These are phyloP conservation scores for Entophlyctis helioformis DNA, from an alignment of 192 early-diverging fungal species.

Conservation along the genomic window DNA sequence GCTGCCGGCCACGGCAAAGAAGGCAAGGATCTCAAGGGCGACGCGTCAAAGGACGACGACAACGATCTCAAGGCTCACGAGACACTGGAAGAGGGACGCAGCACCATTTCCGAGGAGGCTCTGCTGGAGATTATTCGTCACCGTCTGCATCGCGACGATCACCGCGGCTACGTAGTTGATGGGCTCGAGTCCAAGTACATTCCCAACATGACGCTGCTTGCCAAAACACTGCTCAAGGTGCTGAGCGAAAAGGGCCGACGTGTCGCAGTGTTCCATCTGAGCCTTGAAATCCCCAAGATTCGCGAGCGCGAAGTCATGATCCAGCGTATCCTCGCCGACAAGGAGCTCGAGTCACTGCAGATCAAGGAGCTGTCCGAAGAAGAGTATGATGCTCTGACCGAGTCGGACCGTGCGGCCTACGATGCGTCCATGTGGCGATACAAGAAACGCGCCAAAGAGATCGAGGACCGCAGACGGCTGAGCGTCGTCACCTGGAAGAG, in stretches of 20 bases:
- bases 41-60: too few relatives aligned
- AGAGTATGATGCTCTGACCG: slow-evolving; percentile 40
- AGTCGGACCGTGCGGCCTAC: slow-evolving; percentile 30
- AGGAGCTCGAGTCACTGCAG: slow-evolving; percentile 25
- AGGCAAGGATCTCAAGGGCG: too few relatives aligned
- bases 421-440: slow-evolving; percentile 29
- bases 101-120: slow-evolving; percentile 25
- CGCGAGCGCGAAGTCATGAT: slow-evolving; percentile 25
- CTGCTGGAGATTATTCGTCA: slow-evolving; percentile 21
- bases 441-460: slow-evolving; percentile 27
- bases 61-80: too few relatives aligned
- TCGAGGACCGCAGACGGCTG: slow-evolving; percentile 35
- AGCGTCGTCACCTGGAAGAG: slow-evolving; percentile 36
- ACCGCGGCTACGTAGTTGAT: slow-evolving; percentile 35
- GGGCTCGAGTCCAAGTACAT: slow-evolving; percentile 38
- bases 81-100: neutral
- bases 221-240: slow-evolving; percentile 18
- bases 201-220: slow-evolving; percentile 10
- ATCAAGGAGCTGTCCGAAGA: slow-evolving; percentile 37
- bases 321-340: slow-evolving; percentile 14
- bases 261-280: slow-evolving; percentile 24
- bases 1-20: too few relatives aligned
- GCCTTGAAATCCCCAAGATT: slow-evolving; percentile 24
- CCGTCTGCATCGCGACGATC: slow-evolving; percentile 24
- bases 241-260: slow-evolving; percentile 22